Conservation (phyloP, 1,284 basidiomycete genomes). For the Ustilago cynodontis region DNA sequence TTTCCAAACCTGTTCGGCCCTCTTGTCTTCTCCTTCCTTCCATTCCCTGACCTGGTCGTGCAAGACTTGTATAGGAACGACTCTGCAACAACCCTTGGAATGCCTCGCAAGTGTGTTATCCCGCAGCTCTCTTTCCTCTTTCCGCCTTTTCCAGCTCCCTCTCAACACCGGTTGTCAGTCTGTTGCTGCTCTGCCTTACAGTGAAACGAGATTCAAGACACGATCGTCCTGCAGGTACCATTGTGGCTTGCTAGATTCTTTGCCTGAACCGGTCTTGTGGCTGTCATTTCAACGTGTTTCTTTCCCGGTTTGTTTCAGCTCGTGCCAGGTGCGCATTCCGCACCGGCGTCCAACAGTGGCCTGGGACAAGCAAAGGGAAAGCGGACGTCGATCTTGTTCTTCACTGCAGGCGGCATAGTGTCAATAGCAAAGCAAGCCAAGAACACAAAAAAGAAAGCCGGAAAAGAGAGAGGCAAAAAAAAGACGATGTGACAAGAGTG, state of each 20-base stretch:
- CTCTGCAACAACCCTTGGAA: no score
- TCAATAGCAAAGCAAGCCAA: no score
- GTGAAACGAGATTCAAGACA: background rate
- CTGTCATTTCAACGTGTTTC: background rate
- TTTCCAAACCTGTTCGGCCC: background rate
- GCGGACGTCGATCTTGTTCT: no score
- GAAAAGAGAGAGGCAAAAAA: background rate
- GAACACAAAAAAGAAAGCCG: background rate
- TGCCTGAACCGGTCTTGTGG: background rate
- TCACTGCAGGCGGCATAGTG: no score
- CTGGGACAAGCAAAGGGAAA: no score
- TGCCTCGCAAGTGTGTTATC: background rate
- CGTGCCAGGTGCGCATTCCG: background rate
- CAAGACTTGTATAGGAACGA: background rate
- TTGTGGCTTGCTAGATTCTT: background rate
- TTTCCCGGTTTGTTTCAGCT: background rate
- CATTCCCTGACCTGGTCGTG: background rate
- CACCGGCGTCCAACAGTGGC: background rate
- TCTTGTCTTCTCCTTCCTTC: background rate
- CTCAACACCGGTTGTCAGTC: background rate
- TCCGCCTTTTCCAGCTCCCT: background rate
- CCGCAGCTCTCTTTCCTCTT: background rate
- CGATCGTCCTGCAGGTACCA: background rate
- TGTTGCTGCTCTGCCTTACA: background rate
- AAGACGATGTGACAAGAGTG: conserved; percentile 60